Percentiles rank a stretch among this genome's conserved stretches.
These are phyloP conservation scores for Neurospora sp. DNA, from an alignment of 495 filamentous ascomycete species.

Conservation along the genomic window DNA sequence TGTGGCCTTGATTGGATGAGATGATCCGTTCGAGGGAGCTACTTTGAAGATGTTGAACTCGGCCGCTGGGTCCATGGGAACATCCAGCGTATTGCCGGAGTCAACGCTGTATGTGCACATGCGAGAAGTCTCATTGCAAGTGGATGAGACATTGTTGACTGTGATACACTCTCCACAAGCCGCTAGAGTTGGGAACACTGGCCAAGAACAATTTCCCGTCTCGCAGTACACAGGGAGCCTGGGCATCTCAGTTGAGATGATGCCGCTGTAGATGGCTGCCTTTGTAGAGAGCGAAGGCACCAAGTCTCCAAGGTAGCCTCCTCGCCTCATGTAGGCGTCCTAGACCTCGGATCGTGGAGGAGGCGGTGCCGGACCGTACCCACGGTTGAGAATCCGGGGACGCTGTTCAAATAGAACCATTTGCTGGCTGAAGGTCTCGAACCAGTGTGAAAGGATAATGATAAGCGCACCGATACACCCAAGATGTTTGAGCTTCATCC, in stretches of 20 bases:
- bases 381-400: slow-evolving; percentile 4
- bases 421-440: slow-evolving; percentile 28
- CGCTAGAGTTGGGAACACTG: slow-evolving; percentile 25
- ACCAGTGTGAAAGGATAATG: slow-evolving; percentile 23
- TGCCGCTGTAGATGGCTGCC: slow-evolving; percentile 28
- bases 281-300: slow-evolving; percentile 24
- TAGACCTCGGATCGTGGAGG: slow-evolving; percentile 22
- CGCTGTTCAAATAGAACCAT: slow-evolving; percentile 28
- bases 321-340: slow-evolving; percentile 15
- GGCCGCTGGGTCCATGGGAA: background rate
- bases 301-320: slow-evolving; percentile 12
- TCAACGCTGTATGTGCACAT: slow-evolving; percentile 23
- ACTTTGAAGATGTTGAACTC: slow-evolving; percentile 20
- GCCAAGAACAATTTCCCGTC: slow-evolving; percentile 27
- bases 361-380: slow-evolving; percentile 8
- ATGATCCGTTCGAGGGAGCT: slow-evolving; percentile 17
- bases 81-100: slow-evolving; percentile 17
- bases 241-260: slow-evolving; percentile 19
- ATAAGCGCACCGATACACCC: slow-evolving; percentile 28
- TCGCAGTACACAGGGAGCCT: slow-evolving; percentile 16
- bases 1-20: slow-evolving; percentile 4
- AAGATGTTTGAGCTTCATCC: slow-evolving; percentile 26
- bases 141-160: slow-evolving; percentile 9
- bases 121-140: slow-evolving; percentile 13
- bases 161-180: slow-evolving; percentile 22